Conservation (phyloP, 257 asterid genomes). For the Fraxinus cuspidata region DNA sequence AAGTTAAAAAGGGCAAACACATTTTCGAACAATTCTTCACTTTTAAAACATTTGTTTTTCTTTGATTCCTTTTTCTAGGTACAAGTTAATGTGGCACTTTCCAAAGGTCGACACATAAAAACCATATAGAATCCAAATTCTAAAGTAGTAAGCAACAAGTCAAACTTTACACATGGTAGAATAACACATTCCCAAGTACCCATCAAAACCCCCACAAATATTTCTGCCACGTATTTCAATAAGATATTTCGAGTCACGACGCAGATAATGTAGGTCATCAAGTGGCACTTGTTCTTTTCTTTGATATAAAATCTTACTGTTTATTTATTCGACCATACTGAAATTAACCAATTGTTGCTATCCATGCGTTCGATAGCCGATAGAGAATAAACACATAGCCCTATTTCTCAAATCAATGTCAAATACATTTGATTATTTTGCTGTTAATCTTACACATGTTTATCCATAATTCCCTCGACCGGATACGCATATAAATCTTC, state of each 20-base stretch:
- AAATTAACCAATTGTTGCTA: background rate
- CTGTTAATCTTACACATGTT: too few species aligned
- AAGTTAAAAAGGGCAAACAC: background rate
- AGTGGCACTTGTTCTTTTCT: conserved; percentile 16
- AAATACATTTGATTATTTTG: conserved; percentile 10
- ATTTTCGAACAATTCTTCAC: background rate
- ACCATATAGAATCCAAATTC: background rate
- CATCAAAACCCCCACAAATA: conserved; percentile 9
- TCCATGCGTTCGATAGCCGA: conserved; percentile 22
- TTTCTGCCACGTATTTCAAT: conserved; percentile 4
- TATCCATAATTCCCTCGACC: background rate
- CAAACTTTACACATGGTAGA: conserved; percentile 29
- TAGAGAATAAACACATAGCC: conserved; percentile 12
- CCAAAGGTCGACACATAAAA: background rate
- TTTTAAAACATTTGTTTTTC: background rate
- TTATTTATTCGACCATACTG: background rate
- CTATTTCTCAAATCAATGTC: background rate
- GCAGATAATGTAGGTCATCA: conserved; percentile 15
- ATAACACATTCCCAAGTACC: conserved; percentile 1
- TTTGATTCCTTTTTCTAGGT: background rate
- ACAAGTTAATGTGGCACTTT: background rate
- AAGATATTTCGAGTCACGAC: conserved; percentile 26
- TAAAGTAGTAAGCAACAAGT: conserved; percentile 26
- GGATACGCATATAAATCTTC: background rate
- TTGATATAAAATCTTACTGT: background rate